Evolutionary conservation across 2,329 filamentous ascomycete genomes (phyloP).

Genomic region (Fusarium anguioides): DNA sequence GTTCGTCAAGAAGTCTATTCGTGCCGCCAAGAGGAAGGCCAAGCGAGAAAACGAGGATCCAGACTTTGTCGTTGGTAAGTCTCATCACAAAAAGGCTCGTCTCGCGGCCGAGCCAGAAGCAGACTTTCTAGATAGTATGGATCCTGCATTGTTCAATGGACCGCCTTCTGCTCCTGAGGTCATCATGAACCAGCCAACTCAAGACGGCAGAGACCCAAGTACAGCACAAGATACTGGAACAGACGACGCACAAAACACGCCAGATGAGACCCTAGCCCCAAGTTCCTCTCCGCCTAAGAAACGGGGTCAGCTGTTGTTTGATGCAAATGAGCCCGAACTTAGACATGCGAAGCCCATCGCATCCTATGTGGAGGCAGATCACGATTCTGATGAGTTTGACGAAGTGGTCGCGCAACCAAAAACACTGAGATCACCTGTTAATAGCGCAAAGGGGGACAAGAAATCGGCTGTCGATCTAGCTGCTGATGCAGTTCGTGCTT

Average conservation of each 20-base stretch:
- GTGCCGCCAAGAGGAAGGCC: constrained; percentile 64
- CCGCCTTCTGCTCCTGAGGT: constrained; percentile 23
- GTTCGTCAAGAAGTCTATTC: constrained; percentile 65
- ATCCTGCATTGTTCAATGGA: constrained; percentile 63
- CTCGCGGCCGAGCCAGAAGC: constrained; percentile 44
- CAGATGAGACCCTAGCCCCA: constrained; percentile 7
- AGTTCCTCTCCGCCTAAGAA: constrained; percentile 29
- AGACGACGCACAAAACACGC: constrained; percentile 17
- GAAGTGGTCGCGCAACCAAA: constrained; percentile 53
- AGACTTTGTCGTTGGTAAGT: constrained; percentile 60
- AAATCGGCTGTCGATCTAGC: constrained; percentile 55
- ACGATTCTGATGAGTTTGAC: constrained; percentile 55
- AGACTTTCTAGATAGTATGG: constrained; percentile 57
- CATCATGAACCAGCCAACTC: constrained; percentile 36
- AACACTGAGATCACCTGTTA: constrained; percentile 9
- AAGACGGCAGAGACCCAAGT: constrained; percentile 29
- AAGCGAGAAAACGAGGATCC: constrained; percentile 65
- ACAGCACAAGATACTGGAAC: constrained; percentile 16
- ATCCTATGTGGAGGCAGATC: constrained; percentile 64
- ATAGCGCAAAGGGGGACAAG: neutral
- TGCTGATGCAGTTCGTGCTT: constrained; percentile 48
- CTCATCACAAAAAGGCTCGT: constrained; percentile 57
- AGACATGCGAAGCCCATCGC: constrained; percentile 64
- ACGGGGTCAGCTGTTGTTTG: constrained; percentile 46
- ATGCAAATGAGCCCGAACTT: constrained; percentile 60